Conservation (phyloP, 106 monocot genomes). For the Ottelia alismoides region DNA sequence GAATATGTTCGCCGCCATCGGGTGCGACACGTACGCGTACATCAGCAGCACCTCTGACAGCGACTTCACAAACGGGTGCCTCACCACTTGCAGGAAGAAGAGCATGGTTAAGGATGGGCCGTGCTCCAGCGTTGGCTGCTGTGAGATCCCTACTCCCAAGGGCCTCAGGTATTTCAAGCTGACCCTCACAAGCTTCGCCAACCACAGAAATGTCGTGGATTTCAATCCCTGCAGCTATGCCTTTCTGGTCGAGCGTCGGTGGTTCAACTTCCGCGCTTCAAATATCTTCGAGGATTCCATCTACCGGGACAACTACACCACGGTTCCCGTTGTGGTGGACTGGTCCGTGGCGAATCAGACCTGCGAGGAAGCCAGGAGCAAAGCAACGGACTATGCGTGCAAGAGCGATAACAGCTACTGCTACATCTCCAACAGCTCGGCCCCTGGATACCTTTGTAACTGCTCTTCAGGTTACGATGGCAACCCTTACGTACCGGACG, state of each 20-base stretch:
- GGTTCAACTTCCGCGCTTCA: not conserved
- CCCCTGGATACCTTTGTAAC: no score
- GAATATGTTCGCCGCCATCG: no score
- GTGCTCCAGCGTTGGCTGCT: slow-evolving; percentile 1
- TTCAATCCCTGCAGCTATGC: slow-evolving; percentile 2
- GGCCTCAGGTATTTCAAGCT: not conserved
- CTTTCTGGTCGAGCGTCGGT: not conserved
- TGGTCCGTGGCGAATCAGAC: not conserved
- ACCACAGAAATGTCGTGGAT: not conserved
- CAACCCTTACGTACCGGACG: no score
- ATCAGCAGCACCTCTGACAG: no score
- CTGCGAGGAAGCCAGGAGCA: not conserved
- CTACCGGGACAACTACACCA: not conserved
- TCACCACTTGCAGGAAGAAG: no score
- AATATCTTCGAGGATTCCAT: not conserved
- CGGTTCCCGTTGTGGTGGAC: slow-evolving; percentile 5
- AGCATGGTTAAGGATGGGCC: no score
- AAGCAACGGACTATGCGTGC: no score
- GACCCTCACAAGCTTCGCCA: not conserved
- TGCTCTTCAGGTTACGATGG: no score
- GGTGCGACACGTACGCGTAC: not conserved
- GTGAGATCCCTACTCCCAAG: not conserved
- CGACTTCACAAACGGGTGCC: no score
- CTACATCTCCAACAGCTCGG: not conserved
- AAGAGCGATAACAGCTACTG: no score